Percentiles rank a stretch among this genome's conserved stretches.
phyloP scores from a whole-genome alignment of 2,329 filamentous ascomycete genomes.

The Colletotrichum sp. region DNA sequence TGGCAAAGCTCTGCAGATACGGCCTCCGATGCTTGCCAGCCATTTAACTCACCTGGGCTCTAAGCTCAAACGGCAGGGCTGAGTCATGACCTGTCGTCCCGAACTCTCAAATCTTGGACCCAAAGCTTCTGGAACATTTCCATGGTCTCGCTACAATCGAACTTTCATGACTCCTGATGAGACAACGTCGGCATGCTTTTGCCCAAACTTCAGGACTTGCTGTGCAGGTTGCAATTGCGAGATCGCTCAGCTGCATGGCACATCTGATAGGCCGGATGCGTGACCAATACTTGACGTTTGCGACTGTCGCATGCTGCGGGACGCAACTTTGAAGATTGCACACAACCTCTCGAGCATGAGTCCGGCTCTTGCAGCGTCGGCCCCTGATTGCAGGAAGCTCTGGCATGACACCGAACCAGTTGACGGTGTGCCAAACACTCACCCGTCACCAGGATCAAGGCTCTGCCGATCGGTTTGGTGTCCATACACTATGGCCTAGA shows the following conservation, averaged over 20 bases:
- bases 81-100: constrained; percentile 17
- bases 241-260: background rate
- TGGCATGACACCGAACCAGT: background rate
- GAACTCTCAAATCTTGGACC: background rate
- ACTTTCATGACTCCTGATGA: background rate
- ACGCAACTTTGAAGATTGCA: background rate
- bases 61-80: constrained; percentile 12
- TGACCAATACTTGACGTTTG: background rate
- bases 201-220: background rate
- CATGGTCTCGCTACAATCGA: background rate
- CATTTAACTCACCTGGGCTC: background rate
- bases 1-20: background rate
- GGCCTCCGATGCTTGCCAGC: background rate
- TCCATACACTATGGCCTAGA: background rate
- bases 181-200: background rate
- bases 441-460: background rate
- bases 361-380: background rate
- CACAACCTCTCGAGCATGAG: background rate
- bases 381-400: background rate
- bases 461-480: background rate
- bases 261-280: background rate
- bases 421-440: background rate
- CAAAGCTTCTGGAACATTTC: constrained; percentile 17
- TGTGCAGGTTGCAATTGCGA: background rate
- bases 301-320: background rate